Percentiles rank a stretch among this genome's conserved stretches.
Conservation (phyloP, 768 basidiomycete species). For the Kwoniella heveanensis region DNA sequence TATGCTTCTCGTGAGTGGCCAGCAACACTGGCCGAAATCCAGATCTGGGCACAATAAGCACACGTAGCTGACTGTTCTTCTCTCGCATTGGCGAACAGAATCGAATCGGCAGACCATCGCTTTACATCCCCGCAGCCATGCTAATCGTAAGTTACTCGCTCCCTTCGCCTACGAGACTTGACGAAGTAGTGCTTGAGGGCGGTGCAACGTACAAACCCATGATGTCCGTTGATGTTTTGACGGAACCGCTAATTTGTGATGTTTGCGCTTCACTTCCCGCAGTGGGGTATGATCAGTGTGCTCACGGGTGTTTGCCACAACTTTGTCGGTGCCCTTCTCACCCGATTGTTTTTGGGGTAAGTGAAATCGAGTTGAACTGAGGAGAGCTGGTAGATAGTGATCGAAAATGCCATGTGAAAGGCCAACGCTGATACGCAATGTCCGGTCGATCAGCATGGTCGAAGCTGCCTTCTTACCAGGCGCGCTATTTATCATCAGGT, state of each 20-base stretch:
- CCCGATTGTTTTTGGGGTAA: conserved; percentile 71
- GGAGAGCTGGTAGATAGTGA: too few relatives aligned
- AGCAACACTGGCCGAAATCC: not conserved
- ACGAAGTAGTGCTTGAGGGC: too few relatives aligned
- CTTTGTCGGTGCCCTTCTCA: conserved; percentile 58
- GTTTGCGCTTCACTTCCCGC: not conserved
- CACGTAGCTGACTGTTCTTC: not conserved
- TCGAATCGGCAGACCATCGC: conserved; percentile 45
- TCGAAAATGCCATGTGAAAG: too few relatives aligned
- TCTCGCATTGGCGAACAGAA: conserved; percentile 23
- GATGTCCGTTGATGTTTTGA: not conserved
- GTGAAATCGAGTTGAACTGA: too few relatives aligned
- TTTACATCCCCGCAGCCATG: conserved; percentile 50
- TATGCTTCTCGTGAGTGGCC: conserved; percentile 43
- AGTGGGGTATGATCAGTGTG: conserved; percentile 57
- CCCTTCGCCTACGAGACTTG: not conserved
- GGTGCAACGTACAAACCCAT: too few relatives aligned
- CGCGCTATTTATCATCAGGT: conserved; percentile 54
- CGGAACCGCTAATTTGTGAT: not conserved
- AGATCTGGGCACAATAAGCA: too few relatives aligned
- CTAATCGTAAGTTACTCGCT: conserved; percentile 26
- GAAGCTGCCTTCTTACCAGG: conserved; percentile 50
- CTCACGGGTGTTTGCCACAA: conserved; percentile 60
- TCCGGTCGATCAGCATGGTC: conserved; percentile 16
- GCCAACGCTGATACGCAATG: too few relatives aligned